A percentile compares a stretch with the other conserved stretches of the same genome.
Evolutionary conservation across 176 grass and related monocot species (phyloP).

Genomic region (Musa schizocarpa): DNA sequence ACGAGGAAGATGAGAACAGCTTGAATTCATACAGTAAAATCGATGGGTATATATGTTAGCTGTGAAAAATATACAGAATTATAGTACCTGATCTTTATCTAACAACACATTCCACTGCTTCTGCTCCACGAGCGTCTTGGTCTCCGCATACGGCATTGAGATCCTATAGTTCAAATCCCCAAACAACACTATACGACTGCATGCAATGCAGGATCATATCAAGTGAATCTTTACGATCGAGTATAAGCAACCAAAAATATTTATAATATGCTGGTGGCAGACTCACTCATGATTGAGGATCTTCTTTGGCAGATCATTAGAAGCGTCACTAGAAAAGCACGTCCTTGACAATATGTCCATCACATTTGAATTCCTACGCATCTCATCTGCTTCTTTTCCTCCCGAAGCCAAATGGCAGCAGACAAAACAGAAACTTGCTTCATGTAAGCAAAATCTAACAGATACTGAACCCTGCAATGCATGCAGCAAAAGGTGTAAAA

Average conservation of each 20-base stretch:
- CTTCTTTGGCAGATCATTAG: conserved; percentile 51
- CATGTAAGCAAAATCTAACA: conserved; percentile 59
- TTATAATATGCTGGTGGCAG: too few relatives aligned
- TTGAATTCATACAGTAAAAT: not conserved
- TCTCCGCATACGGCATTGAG: conserved; percentile 53
- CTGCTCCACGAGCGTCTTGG: conserved; percentile 42
- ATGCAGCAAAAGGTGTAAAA: conserved; percentile 8
- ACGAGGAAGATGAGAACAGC: not conserved
- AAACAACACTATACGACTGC: conserved; percentile 76
- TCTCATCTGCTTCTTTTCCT: conserved; percentile 63
- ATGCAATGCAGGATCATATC: conserved; percentile 3
- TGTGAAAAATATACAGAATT: not conserved
- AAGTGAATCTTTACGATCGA: too few relatives aligned
- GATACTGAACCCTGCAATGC: conserved; percentile 71
- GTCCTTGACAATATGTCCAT: conserved; percentile 59
- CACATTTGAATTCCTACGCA: conserved; percentile 58
- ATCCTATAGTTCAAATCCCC: conserved; percentile 97
- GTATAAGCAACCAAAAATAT: too few relatives aligned
- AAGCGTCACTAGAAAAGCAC: conserved; percentile 31
- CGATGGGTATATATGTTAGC: too few relatives aligned
- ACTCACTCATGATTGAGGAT: conserved; percentile 86
- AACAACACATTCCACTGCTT: conserved; percentile 62
- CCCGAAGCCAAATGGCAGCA: conserved; percentile 97
- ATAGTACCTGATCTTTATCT: conserved; percentile 59
- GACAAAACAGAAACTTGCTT: conserved; percentile 80